Conservation (phyloP, 495 filamentous ascomycete species). For the Halenospora varia region DNA sequence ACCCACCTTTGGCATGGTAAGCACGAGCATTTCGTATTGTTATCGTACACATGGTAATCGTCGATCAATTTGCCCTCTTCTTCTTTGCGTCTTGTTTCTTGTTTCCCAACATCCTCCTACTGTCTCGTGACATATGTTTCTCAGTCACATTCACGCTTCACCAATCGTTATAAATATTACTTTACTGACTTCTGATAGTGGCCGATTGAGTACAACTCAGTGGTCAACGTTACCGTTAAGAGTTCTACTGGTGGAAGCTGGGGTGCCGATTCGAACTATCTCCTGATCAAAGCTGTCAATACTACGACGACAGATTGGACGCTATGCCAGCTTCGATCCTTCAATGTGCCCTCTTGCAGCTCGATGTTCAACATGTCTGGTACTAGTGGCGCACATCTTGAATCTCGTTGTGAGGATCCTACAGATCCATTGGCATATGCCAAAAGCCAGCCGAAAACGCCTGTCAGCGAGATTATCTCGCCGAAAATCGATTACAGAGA, state of each 20-base stretch:
- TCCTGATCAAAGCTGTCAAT: slow-evolving; percentile 50
- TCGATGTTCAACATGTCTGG: slow-evolving; percentile 56
- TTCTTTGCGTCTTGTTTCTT: too few species aligned
- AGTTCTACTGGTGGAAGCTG: too few species aligned
- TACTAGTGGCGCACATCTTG: slow-evolving; percentile 48
- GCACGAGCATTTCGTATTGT: too few species aligned
- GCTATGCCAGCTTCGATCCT: slow-evolving; percentile 58
- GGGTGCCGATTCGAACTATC: slow-evolving; percentile 57
- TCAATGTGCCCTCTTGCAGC: slow-evolving; percentile 55
- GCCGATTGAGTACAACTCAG: slow-evolving; percentile 59
- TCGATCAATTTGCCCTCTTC: too few species aligned
- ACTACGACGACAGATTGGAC: slow-evolving; percentile 41
- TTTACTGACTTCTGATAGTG: slow-evolving; percentile 25
- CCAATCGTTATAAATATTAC: too few species aligned
- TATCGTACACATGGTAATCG: too few species aligned
- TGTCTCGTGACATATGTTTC: too few species aligned
- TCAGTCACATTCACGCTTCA: too few species aligned
- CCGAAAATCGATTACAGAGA: slow-evolving; percentile 59
- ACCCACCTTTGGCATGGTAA: slow-evolving; percentile 58
- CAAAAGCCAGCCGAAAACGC: slow-evolving; percentile 31
- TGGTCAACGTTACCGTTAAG: slow-evolving; percentile 47
- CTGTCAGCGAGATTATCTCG: too few species aligned
- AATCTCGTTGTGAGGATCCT: slow-evolving; percentile 52
- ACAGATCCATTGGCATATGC: slow-evolving; percentile 48
- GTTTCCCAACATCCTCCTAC: too few species aligned